Conservation (phyloP, 768 basidiomycete genomes). For the Psilocybe azurescens region DNA sequence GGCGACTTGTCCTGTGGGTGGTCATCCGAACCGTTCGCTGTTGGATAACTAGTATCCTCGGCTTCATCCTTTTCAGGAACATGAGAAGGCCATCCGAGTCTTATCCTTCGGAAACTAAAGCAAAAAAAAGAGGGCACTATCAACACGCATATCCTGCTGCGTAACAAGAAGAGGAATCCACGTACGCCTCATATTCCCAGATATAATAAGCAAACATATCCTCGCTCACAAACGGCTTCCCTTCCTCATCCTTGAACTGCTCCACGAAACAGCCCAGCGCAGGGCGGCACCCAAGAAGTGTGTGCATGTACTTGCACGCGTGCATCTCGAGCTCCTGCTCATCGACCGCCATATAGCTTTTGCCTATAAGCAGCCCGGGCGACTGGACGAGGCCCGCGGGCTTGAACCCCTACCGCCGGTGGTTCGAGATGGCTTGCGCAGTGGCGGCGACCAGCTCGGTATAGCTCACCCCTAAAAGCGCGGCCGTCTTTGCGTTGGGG, state of each 20-base stretch:
- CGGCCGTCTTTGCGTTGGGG: conserved; percentile 47
- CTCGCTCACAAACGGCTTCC: conserved; percentile 37
- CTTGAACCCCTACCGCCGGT: conserved; percentile 18
- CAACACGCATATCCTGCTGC: conserved; percentile 2
- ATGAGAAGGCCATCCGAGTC: conserved; percentile 72
- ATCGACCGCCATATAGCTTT: conserved; percentile 61
- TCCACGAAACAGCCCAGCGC: conserved; percentile 59
- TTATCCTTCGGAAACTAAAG: conserved; percentile 65
- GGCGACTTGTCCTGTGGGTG: conserved; percentile 10
- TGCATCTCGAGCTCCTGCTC: conserved; percentile 76
- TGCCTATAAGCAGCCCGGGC: conserved; percentile 63
- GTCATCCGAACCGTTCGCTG: neutral
- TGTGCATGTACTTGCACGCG: conserved; percentile 71
- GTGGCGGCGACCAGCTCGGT: conserved; percentile 36
- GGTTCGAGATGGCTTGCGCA: conserved; percentile 28
- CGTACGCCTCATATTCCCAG: conserved; percentile 66
- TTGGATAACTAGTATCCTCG: neutral
- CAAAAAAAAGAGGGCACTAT: conserved; percentile 12
- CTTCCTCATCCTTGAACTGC: conserved; percentile 41
- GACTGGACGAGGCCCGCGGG: conserved; percentile 48
- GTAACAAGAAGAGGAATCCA: conserved; percentile 17
- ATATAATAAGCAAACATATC: conserved; percentile 45
- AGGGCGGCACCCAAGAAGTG: conserved; percentile 62
- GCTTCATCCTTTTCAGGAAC: conserved; percentile 23
- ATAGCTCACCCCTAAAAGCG: conserved; percentile 43